phyloP scores from a whole-genome alignment of 2,329 filamentous ascomycete genomes.

The Xylariales sp. region DNA sequence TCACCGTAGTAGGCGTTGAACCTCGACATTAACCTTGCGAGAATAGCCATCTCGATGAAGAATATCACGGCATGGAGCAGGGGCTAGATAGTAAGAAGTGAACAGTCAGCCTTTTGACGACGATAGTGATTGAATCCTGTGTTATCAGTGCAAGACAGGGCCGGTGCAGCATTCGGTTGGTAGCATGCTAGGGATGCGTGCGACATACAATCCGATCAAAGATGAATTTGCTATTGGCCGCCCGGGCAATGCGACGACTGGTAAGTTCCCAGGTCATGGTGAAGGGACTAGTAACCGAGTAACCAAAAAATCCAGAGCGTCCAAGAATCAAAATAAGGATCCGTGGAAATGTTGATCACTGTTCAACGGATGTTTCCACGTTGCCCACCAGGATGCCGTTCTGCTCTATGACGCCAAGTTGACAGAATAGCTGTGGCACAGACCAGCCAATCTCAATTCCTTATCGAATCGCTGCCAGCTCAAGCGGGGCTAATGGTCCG shows the following conservation, averaged over 20 bases:
- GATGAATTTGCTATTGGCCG: slow-evolving; percentile 68
- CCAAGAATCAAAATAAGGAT: too few relatives aligned
- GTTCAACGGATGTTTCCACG: too few relatives aligned
- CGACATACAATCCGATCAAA: slow-evolving; percentile 66
- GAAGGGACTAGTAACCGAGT: slow-evolving; percentile 13
- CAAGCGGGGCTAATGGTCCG: too few relatives aligned
- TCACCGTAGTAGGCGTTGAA: slow-evolving; percentile 95
- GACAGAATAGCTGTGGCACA: too few relatives aligned
- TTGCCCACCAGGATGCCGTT: too few relatives aligned
- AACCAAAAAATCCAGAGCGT: too few relatives aligned
- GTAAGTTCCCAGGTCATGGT: slow-evolving; percentile 56
- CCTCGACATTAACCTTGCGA: slow-evolving; percentile 74
- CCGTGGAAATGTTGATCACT: too few relatives aligned
- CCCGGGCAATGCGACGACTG: slow-evolving; percentile 57
- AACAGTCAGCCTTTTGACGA: slow-evolving; percentile 1
- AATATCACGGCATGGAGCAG: slow-evolving; percentile 81
- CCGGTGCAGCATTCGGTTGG: not conserved
- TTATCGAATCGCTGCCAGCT: too few relatives aligned
- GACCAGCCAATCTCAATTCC: too few relatives aligned
- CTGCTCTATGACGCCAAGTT: too few relatives aligned
- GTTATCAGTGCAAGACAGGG: not conserved
- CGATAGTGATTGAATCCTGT: not conserved
- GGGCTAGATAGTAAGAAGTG: slow-evolving; percentile 54
- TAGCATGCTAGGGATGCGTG: not conserved
- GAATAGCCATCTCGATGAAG: slow-evolving; percentile 81